Percentiles rank a stretch among this genome's conserved stretches.
Conservation (phyloP, 2,329 filamentous ascomycete genomes). For the Talaromyces atroroseus region DNA sequence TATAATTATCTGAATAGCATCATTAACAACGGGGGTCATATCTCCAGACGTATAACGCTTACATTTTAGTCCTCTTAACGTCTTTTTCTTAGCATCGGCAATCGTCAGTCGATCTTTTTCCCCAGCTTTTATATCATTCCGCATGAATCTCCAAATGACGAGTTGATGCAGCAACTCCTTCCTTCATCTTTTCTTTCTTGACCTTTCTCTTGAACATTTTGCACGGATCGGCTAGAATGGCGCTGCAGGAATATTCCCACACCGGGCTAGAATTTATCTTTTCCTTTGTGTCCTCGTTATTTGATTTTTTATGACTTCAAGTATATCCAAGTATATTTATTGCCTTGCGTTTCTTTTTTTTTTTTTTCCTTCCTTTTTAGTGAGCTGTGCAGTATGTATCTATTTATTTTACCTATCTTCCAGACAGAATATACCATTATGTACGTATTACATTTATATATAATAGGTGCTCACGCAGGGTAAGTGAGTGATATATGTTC, state of each 20-base stretch:
- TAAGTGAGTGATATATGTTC: neutral
- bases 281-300: neutral
- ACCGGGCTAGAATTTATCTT: constrained; percentile 2
- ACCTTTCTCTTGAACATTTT: neutral
- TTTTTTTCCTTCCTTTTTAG: too few relatives aligned
- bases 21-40: neutral
- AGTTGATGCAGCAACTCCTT: neutral
- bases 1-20: constrained; percentile 5
- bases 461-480: neutral
- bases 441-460: too few relatives aligned
- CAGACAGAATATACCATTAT: neutral
- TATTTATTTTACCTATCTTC: neutral
- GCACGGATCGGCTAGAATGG: constrained; percentile 10
- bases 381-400: too few relatives aligned
- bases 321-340: neutral
- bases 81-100: neutral
- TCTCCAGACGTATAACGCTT: constrained; percentile 1
- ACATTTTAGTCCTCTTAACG: neutral
- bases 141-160: too few relatives aligned
- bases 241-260: constrained; percentile 7
- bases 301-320: neutral
- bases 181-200: neutral
- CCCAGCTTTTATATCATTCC: neutral
- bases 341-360: too few relatives aligned
- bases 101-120: neutral